Evolutionary conservation across 305 asterid species (phyloP).

Genomic region (Fraxinus angustifolia): DNA sequence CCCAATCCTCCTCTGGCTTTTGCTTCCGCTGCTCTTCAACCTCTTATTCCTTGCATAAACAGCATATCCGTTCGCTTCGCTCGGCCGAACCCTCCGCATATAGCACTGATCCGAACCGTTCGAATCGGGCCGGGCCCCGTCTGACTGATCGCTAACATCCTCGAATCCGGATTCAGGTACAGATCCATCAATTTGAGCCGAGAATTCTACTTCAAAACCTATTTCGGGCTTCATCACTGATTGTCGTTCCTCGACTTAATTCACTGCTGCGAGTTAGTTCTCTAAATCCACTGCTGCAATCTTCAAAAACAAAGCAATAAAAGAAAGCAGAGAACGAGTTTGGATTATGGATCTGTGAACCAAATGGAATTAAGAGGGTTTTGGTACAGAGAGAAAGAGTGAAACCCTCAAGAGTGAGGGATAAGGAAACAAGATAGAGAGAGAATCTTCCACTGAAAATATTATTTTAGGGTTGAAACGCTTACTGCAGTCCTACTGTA

Average conservation of each 20-base stretch:
- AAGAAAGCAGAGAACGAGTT: conserved; percentile 17
- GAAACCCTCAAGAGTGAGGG: conserved; percentile 28
- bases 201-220: conserved; percentile 28
- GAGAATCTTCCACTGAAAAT: conserved; percentile 21
- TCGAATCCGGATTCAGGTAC: conserved; percentile 19
- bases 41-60: conserved; percentile 70
- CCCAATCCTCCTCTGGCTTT: conserved; percentile 22
- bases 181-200: conserved; percentile 20
- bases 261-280: conserved; percentile 17
- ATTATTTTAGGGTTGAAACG: conserved; percentile 10
- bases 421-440: conserved; percentile 22
- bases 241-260: conserved; percentile 17
- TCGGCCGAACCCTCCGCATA: conserved; percentile 41
- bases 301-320: conserved; percentile 28
- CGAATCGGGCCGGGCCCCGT: conserved; percentile 27
- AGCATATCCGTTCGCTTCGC: conserved; percentile 53
- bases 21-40: conserved; percentile 37
- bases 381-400: conserved; percentile 16
- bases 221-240: conserved; percentile 36
- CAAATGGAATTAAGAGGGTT: conserved; percentile 19
- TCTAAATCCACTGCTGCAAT: conserved; percentile 24
- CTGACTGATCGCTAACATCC: conserved; percentile 8
- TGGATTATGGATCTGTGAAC: conserved; percentile 27
- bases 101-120: conserved; percentile 39
- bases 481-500: not conserved